These are phyloP conservation scores for Ramularia collo-cygni DNA, from an alignment of 2,329 filamentous ascomycete genomes.

Conservation along the genomic window DNA sequence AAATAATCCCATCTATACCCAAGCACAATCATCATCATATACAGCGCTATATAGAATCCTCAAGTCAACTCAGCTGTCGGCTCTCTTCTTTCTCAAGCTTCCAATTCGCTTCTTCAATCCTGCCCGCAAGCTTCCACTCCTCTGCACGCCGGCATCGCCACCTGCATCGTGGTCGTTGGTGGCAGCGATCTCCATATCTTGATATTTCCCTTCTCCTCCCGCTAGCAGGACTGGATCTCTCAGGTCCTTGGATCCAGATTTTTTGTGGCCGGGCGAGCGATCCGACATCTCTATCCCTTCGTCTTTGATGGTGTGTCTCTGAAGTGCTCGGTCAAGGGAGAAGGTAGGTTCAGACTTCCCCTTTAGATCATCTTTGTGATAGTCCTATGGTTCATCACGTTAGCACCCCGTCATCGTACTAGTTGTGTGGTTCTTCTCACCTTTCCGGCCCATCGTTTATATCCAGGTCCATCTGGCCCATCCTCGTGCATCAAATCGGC, in stretches of 20 bases:
- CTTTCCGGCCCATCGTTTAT: conserved; percentile 65
- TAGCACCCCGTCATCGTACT: neutral
- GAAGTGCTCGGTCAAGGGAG: conserved; percentile 60
- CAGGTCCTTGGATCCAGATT: conserved; percentile 18
- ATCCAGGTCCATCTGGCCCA: conserved; percentile 63
- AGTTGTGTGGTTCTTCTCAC: conserved; percentile 45
- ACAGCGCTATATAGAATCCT: too few relatives aligned
- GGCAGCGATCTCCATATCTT: conserved; percentile 27
- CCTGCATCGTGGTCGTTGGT: conserved; percentile 19
- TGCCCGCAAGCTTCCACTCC: conserved; percentile 31
- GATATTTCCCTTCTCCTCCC: conserved; percentile 28
- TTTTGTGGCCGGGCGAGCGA: conserved; percentile 20
- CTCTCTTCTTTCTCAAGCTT: conserved; percentile 36
- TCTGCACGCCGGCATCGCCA: conserved; percentile 23
- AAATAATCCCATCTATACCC: too few relatives aligned
- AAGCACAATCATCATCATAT: too few relatives aligned
- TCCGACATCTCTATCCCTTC: conserved; percentile 39
- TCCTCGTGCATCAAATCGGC: conserved; percentile 73
- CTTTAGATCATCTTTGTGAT: conserved; percentile 70
- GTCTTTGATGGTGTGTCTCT: conserved; percentile 47
- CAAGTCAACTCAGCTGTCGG: too few relatives aligned
- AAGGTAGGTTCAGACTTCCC: conserved; percentile 75
- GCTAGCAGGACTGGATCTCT: conserved; percentile 29
- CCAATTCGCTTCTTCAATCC: conserved; percentile 43
- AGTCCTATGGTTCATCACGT: conserved; percentile 39